These are phyloP conservation scores for Plasmodium yoelii DNA, from an alignment of 169 alveolate genomes.

Conservation along the genomic window DNA sequence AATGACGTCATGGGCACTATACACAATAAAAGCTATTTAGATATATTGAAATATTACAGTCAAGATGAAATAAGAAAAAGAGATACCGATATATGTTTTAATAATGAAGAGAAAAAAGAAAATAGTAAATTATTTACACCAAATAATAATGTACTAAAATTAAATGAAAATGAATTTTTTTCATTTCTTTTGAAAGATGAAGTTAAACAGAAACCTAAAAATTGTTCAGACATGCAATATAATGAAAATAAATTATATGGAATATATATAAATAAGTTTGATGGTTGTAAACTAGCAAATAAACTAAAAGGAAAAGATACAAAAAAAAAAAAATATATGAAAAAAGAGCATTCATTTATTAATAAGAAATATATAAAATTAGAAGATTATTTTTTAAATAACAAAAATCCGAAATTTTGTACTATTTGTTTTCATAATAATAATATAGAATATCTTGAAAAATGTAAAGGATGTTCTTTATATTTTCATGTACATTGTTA, in stretches of 20 bases:
- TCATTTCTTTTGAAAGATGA: slow-evolving; percentile 6
- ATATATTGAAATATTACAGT: slow-evolving; percentile 39
- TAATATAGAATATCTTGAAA: slow-evolving; percentile 39
- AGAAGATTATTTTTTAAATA: neutral
- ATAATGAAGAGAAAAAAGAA: neutral
- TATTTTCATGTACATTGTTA: slow-evolving; percentile 49
- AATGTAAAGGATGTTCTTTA: slow-evolving; percentile 35
- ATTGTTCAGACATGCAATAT: neutral
- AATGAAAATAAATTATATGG: neutral
- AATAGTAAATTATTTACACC: neutral
- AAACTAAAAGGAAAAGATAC: slow-evolving; percentile 5
- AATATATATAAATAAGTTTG: neutral
- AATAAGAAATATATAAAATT: slow-evolving; percentile 10
- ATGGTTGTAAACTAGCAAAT: slow-evolving; percentile 1
- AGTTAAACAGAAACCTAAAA: neutral
- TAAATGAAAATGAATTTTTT: slow-evolving; percentile 5
- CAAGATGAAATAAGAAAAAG: slow-evolving; percentile 15
- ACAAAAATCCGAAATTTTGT: slow-evolving; percentile 23
- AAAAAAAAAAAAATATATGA: neutral
- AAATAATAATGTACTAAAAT: neutral
- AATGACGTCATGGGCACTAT: neutral
- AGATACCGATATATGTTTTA: neutral
- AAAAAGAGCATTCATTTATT: slow-evolving; percentile 14
- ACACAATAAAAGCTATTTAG: slow-evolving; percentile 28
- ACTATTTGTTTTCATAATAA: slow-evolving; percentile 50